These are phyloP conservation scores for Ganoderma resinaceum DNA, from an alignment of 1,284 basidiomycete species.

Conservation along the genomic window DNA sequence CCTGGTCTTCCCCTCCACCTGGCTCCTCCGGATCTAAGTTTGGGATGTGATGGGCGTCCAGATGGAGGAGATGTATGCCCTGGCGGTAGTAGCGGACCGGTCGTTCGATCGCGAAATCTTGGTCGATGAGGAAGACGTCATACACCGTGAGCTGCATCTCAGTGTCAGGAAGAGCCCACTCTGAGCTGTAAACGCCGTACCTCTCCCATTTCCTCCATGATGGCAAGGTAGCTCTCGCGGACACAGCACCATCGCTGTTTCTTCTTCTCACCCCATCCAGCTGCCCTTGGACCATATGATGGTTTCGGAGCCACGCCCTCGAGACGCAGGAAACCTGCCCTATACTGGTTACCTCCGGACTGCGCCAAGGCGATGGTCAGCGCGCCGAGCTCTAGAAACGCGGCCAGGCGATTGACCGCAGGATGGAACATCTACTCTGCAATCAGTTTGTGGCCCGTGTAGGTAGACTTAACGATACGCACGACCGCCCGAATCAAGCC, in stretches of 20 bases:
- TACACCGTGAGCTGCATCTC: slow-evolving; percentile 70
- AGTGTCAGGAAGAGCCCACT: neutral
- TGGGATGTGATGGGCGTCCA: slow-evolving; percentile 37
- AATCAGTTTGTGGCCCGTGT: neutral
- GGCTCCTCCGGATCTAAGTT: slow-evolving; percentile 37
- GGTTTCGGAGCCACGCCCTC: slow-evolving; percentile 56
- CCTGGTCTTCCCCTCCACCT: slow-evolving; percentile 30
- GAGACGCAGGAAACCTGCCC: slow-evolving; percentile 86
- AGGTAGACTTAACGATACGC: slow-evolving; percentile 40
- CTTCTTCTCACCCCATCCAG: slow-evolving; percentile 73
- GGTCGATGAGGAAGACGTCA: slow-evolving; percentile 95
- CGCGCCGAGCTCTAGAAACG: slow-evolving; percentile 96
- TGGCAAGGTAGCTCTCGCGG: slow-evolving; percentile 92
- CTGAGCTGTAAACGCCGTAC: slow-evolving; percentile 48
- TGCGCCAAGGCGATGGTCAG: slow-evolving; percentile 87
- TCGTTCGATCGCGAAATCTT: slow-evolving; percentile 87
- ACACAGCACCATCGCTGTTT: slow-evolving; percentile 93
- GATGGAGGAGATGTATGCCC: slow-evolving; percentile 66
- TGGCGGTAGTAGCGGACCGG: slow-evolving; percentile 82
- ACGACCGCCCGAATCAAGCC: slow-evolving; percentile 91
- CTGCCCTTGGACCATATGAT: slow-evolving; percentile 68
- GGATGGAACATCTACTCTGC: slow-evolving; percentile 90
- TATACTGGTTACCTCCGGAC: slow-evolving; percentile 85
- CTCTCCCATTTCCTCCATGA: slow-evolving; percentile 88
- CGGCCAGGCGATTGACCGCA: slow-evolving; percentile 89